Conservation (phyloP, 306 rosid genomes). For the Styphnolobium japonicum region DNA sequence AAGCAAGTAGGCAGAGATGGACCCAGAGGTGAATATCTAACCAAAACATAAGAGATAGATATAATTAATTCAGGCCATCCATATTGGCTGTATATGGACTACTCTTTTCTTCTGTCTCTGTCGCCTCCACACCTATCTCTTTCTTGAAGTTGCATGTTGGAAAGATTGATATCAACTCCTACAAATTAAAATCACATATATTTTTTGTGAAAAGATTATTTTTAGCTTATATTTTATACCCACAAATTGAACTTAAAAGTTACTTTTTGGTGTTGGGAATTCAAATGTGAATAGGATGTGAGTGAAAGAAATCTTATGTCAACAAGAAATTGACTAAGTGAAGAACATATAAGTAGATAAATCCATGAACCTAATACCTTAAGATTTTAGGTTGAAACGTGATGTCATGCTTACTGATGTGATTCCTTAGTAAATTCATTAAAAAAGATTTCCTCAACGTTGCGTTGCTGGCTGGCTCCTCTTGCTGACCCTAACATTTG, state of each 20-base stretch:
- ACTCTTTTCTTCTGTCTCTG: not conserved
- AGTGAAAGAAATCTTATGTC: no score
- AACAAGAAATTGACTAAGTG: no score
- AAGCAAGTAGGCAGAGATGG: not conserved
- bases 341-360: no score
- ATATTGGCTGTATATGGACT: not conserved
- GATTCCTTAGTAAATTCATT: no score
- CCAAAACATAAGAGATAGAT: not conserved
- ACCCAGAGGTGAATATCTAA: not conserved
- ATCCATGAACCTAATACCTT: no score
- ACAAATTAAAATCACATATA: no score
- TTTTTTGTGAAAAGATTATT: not conserved
- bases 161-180: not conserved
- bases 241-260: not conserved
- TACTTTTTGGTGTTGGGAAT: not conserved
- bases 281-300: no score
- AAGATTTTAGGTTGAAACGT: no score
- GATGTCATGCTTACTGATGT: no score
- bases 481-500: no score
- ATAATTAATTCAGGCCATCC: not conserved
- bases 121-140: not conserved
- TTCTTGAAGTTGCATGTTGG: conserved; percentile 4
- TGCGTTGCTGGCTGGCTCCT: no score
- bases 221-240: not conserved
- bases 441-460: no score